phyloP scores from a whole-genome alignment of 352 stramenopile genomes.

The Pythium myriotylum region DNA sequence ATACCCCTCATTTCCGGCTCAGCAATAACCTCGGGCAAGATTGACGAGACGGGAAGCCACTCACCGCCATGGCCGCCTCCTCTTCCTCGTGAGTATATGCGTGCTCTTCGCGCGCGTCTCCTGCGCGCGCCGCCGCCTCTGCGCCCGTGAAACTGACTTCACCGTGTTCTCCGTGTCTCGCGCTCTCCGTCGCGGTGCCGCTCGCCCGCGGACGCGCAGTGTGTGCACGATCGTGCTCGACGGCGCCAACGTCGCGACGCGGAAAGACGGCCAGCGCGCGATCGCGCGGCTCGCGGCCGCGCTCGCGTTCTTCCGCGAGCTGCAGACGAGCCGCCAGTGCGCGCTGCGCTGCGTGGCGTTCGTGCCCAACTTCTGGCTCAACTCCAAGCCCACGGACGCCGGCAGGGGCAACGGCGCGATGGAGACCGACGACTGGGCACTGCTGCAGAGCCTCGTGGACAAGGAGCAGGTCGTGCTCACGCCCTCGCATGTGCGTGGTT shows the following conservation, averaged over 20 bases:
- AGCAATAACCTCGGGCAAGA: too few relatives aligned
- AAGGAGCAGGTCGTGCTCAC: slow-evolving; percentile 74
- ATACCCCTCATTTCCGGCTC: too few relatives aligned
- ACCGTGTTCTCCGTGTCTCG: background rate
- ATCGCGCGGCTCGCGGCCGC: slow-evolving; percentile 67
- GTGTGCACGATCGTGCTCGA: slow-evolving; percentile 70
- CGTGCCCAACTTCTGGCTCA: slow-evolving; percentile 81
- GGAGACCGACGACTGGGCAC: slow-evolving; percentile 45
- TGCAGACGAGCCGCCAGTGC: slow-evolving; percentile 29
- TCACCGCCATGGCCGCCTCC: too few relatives aligned
- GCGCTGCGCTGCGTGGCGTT: slow-evolving; percentile 75
- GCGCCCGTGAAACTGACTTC: too few relatives aligned
- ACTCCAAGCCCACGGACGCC: slow-evolving; percentile 46
- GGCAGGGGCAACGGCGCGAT: slow-evolving; percentile 45
- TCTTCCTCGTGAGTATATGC: slow-evolving; percentile 6
- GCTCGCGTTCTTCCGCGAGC: slow-evolving; percentile 63
- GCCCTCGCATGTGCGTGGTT: slow-evolving; percentile 54
- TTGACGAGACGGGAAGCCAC: too few relatives aligned
- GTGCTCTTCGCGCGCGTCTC: background rate
- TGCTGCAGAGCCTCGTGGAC: slow-evolving; percentile 60
- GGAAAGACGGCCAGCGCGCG: slow-evolving; percentile 52
- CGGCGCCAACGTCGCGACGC: slow-evolving; percentile 72
- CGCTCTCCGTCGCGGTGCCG: background rate
- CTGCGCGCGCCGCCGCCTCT: background rate
- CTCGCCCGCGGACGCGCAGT: slow-evolving; percentile 6